Evolutionary conservation across 768 basidiomycete species (phyloP).

Genomic region (button mushroom (Agaricus bisporus)): DNA sequence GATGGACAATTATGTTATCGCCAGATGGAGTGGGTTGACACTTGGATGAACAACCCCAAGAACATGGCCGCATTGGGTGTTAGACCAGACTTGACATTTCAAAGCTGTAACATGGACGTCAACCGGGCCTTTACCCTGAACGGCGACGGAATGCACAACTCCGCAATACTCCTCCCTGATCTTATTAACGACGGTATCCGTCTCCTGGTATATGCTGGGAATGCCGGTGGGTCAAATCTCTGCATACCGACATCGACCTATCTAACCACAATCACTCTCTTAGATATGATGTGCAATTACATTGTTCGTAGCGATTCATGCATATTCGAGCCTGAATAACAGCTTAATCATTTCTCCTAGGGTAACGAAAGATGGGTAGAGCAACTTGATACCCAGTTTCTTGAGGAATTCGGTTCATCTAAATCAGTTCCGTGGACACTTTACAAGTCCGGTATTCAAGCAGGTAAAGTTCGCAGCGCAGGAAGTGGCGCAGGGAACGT

Average conservation of each 20-base stretch:
- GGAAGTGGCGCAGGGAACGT: conserved; percentile 75
- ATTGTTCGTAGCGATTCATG: conserved; percentile 36
- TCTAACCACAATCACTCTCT: neutral
- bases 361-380: conserved; percentile 79
- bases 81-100: conserved; percentile 49
- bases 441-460: conserved; percentile 40
- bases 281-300: conserved; percentile 87
- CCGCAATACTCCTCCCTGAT: conserved; percentile 70
- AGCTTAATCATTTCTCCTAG: conserved; percentile 20
- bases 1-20: conserved; percentile 74
- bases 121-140: conserved; percentile 76
- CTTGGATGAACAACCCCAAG: conserved; percentile 74
- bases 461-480: conserved; percentile 67
- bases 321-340: neutral
- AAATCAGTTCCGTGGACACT: conserved; percentile 54
- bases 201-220: conserved; percentile 85
- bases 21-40: conserved; percentile 84
- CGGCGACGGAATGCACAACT: conserved; percentile 86
- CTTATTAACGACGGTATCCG: conserved; percentile 79
- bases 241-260: neutral
- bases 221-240: conserved; percentile 48
- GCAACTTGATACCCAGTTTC: conserved; percentile 55
- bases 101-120: conserved; percentile 72
- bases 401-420: conserved; percentile 49
- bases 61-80: conserved; percentile 80